phyloP scores from a whole-genome alignment of 441 rosid genomes.

The Corymbia citriodora region DNA sequence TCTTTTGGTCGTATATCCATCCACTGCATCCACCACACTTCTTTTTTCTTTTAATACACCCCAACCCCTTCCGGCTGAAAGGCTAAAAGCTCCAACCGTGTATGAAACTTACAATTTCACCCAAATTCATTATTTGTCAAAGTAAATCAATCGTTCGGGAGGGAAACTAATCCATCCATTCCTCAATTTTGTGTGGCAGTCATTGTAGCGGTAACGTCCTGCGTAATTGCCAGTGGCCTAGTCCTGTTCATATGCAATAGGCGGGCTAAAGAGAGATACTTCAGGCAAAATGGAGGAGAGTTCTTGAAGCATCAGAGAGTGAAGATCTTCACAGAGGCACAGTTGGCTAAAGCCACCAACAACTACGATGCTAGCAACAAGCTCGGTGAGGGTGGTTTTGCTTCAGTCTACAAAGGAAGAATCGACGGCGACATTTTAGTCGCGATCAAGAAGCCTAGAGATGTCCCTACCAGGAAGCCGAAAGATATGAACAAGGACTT shows the following conservation, averaged over 20 bases:
- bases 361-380: background rate
- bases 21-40: no score
- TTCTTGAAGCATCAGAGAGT: background rate
- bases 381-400: background rate
- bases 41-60: no score
- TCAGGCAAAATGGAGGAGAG: background rate
- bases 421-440: rapidly evolving
- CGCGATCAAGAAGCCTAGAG: background rate
- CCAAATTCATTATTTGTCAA: background rate
- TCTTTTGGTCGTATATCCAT: no score
- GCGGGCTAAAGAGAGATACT: background rate
- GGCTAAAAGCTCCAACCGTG: no score
- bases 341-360: background rate
- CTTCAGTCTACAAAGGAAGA: background rate
- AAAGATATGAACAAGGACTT: background rate
- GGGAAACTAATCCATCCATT: background rate
- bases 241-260: background rate
- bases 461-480: background rate
- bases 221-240: background rate
- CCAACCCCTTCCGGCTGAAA: no score
- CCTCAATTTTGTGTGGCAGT: background rate
- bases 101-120: no score
- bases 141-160: background rate
- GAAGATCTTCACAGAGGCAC: background rate
- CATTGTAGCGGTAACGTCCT: background rate